Base-by-base conservation (phyloP, 2,329 filamentous ascomycete genomes). In the Botrytis porri region DNA sequence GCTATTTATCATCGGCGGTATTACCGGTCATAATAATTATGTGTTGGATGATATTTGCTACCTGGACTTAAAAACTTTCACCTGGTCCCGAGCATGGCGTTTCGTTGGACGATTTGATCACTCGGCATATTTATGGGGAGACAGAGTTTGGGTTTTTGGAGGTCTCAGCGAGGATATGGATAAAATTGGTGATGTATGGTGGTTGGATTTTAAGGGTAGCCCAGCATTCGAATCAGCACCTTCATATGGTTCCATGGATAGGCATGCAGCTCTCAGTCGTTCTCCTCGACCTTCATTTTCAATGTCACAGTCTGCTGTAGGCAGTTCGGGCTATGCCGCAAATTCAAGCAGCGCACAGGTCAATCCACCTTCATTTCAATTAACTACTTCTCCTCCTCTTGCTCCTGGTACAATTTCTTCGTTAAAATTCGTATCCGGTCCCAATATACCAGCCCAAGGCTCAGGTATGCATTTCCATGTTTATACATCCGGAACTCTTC, bases 31-130 rank as follows among this genome's bases (percentile, higher is more conserved):
- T 77, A 94, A 96, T 77, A 97, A 94, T 80, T 91, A 93, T 78
- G 95, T 98, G 37, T 86, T 98, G 66, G 95, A 98, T 81, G 96
- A 99, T 80, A 94, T 99, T 69, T 97, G 94, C 84, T 99, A 97
- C 80, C 88, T 99, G 66, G 96, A 99, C 81, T 86, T 99, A 64
- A 98, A 97, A 84, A 98, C 96, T 2, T 98, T 94, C 86, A 97
- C 95, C 0, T 99, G 96, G 96, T 98, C 95, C 72, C 90, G 94
- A 73, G 91, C 94, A 59, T 99, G 96, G 96, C 93, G 92, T 75
- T 99, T 99, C 81, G 95, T 98, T 39, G 91, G 93, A 66, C 90
- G 96, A 57, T 99, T 97, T 80, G 96, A 99, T 79, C 96, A 99
- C 81, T 94, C 94, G 25, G 94, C 93, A 70, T 98, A 95, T 86